Evolutionary conservation across 1,139 yeast species (phyloP), one percentile per base, ranked within the genome.

Genomic region (Diutina scorzettiae): DNA sequence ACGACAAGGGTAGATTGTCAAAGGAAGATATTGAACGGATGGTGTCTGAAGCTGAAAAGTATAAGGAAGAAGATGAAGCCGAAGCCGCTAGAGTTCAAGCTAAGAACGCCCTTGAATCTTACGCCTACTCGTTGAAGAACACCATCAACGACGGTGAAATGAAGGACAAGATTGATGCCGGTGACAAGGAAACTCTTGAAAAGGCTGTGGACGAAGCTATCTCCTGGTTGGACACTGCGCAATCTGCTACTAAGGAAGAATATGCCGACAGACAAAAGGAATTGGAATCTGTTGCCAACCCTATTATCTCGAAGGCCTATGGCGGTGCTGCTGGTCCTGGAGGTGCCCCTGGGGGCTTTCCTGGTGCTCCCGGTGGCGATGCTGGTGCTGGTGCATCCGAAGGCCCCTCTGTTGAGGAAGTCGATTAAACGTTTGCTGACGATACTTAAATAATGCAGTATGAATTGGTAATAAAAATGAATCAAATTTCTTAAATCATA

Each of bases 371-470:
- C 12, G 41, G 34, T 29, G 37, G 37, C 3, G 34, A 12, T 16
- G 34, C 34, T 17, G n/a, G 21, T 18, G n/a, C 31, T 5, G 27
- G 25, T 12, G 41, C 33, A 3, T 19, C 25, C 12, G 41, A 28
- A n/a, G 91, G 91, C 57, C 95, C 95, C 67, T 83, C 94, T 60
- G 95, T 84, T 56, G 95, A 84, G 76, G 95, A 84, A 74, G 94
- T 84, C 63, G 95, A 84, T 70, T 84, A 82, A 67, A 37, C n/a
- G 14, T n/a, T n/a, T 32, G 37, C 19, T 32, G n/a, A 32, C 14
- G 37, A 32, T 20, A 32, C 12, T 32, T 12, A 20, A 6, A 32
- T 32, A 21, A 21, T 3, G 37, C 21, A 12, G 20, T 32, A 12
- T 14, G 18, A 16, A n/a, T n/a, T n/a, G n/a, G n/a, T n/a, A n/a